Base-by-base conservation (phyloP, 2,329 filamentous ascomycete genomes). In the Diaporthe destruens region DNA sequence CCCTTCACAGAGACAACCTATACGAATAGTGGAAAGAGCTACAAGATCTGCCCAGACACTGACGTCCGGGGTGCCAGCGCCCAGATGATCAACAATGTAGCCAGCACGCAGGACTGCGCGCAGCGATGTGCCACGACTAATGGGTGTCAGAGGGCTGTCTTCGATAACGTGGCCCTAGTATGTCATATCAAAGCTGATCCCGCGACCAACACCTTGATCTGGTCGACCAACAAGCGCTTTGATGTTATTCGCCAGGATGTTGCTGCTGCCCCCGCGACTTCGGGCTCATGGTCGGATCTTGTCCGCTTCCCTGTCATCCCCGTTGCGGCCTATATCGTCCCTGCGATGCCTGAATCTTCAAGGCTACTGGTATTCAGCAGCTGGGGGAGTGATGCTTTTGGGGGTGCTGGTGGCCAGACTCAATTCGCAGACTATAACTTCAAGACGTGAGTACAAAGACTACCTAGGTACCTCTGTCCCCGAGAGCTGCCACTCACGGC, bases 281-380 rank as follows among this genome's bases (percentile, higher is more conserved):
- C 69, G 29, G 77, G 77, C 18, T 72, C 74, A 34, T 79, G 78
- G 78, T 76, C 76, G 11, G 77, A 79, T 23, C 25, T 78, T 25
- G 73, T 78, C 47, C 71, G 76, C 16, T 67, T 79, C 44, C 77
- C 78, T 36, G 57, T 79, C 39, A 77, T 79, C 54, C 77, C 77
- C 6, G 77, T 79, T 36, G 77, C 78, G n/a, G 77, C 77, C 14
- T 79, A 78, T 69, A 70, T 79, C 25, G 78, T 78, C 6, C 78
- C 78, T 2, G 72, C 74, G 12, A 75, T 75, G 69, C 77, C 78
- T 20, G 74, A 77, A 65, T 69, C 77, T 1, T 75, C 72, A 56
- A 73, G 76, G 23, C 68, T 79, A 72, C 69, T 79, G 49, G 71
- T 77, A 54, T 78, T 77, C 61, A 77, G 76, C 8, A 77, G 76